phyloP scores from a whole-genome alignment of 2,329 filamentous ascomycete genomes.

The Catunica adiposa region DNA sequence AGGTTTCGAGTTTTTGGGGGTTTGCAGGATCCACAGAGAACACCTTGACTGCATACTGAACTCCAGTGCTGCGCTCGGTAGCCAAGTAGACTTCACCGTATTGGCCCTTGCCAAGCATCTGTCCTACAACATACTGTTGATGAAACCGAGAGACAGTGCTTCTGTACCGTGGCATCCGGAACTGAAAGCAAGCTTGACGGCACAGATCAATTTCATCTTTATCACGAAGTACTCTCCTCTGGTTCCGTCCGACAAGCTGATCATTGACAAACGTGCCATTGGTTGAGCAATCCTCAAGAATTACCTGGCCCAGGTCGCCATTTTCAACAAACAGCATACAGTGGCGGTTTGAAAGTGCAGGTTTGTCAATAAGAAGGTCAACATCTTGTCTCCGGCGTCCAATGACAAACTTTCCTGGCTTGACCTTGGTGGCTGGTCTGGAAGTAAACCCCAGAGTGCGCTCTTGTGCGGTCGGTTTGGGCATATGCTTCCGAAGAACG shows the following conservation, averaged over 20 bases:
- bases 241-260: conserved; percentile 76
- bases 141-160: conserved; percentile 55
- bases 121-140: conserved; percentile 69
- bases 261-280: conserved; percentile 97
- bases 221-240: conserved; percentile 73
- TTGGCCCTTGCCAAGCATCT: conserved; percentile 84
- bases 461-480: conserved; percentile 27
- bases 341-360: conserved; percentile 54
- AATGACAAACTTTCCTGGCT: conserved; percentile 8
- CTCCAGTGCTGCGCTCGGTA: conserved; percentile 67
- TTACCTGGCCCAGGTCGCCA: conserved; percentile 39
- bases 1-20: conserved; percentile 24
- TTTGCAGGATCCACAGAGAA: conserved; percentile 64
- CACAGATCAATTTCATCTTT: conserved; percentile 82
- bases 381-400: conserved; percentile 8
- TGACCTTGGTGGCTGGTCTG: conserved; percentile 24
- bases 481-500: conserved; percentile 58
- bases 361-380: conserved; percentile 58
- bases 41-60: conserved; percentile 80
- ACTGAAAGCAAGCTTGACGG: conserved; percentile 73
- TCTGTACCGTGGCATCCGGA: conserved; percentile 60
- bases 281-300: conserved; percentile 83
- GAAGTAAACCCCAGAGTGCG: conserved; percentile 22
- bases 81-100: conserved; percentile 90
- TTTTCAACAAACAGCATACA: conserved; percentile 51